Percentiles rank a stretch among this genome's conserved stretches.
phyloP scores from a whole-genome alignment of 2,329 filamentous ascomycete species.

The Trichoderma pleuroti region DNA sequence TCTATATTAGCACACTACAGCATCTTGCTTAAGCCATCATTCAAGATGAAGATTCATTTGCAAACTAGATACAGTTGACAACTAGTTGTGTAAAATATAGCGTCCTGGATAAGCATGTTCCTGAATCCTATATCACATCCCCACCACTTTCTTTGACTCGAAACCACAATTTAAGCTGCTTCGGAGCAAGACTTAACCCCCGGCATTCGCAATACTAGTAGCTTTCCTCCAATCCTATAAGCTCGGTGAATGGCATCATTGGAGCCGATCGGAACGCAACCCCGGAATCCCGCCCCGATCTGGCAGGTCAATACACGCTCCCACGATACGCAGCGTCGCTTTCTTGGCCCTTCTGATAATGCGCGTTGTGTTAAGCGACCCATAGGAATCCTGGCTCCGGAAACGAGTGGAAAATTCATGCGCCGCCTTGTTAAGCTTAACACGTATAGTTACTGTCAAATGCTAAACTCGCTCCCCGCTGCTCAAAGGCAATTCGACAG shows the following conservation, averaged over 20 bases:
- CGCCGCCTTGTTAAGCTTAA: slow-evolving; percentile 13
- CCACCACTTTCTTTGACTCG: neutral
- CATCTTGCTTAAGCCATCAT: neutral
- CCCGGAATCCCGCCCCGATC: slow-evolving; percentile 15
- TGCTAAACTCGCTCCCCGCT: neutral
- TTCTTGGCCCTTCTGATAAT: neutral
- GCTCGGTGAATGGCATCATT: slow-evolving; percentile 14
- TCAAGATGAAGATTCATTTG: neutral
- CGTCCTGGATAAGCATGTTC: neutral
- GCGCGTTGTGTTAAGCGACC: neutral
- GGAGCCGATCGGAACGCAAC: slow-evolving; percentile 6
- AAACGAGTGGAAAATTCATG: neutral
- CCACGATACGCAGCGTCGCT: neutral
- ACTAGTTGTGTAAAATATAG: neutral
- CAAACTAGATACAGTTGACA: neutral
- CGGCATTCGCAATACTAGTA: neutral
- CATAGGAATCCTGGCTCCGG: neutral
- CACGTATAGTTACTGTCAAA: neutral
- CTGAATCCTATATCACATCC: neutral
- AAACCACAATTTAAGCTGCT: neutral
- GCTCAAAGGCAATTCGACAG: neutral
- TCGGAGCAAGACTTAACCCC: neutral
- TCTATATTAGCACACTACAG: neutral
- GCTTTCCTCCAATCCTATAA: neutral
- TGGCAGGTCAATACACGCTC: slow-evolving; percentile 10